Base-by-base conservation (phyloP, 2,329 filamentous ascomycete genomes). In the Aspergillus sp. region DNA sequence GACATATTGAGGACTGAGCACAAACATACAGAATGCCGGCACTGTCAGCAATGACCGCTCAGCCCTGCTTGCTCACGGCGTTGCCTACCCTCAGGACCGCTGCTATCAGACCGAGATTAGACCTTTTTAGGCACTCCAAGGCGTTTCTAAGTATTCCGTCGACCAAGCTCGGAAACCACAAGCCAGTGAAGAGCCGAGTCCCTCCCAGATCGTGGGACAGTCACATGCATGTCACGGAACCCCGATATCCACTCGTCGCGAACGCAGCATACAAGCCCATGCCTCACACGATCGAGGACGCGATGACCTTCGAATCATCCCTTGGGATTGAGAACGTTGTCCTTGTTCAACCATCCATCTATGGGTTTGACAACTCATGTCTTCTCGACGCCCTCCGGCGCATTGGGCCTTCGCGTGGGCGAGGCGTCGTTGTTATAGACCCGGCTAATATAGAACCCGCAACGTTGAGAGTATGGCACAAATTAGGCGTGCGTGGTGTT, bases 141-240 rank as follows among this genome's bases (percentile, higher is more conserved):
- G 24, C 27, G 22, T 51, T 42, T 30, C 15, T 44, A 11, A 39
- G 33, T 17, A 24, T 33, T 39, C 17, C 51, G 33, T 17, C 46
- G 11, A 19, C 22, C 22, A 52, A 22, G n/a, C 17, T 15, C 13
- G 19, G 22, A 51, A 37, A 30, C 19, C 20, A 42, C 13, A 15
- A 46, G 13, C 42, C 20, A 20, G 24, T 70, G 24, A 68, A 61
- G 27, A 54, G 64, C 30, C 65, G 65, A 48, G 52, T 75, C 22
- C 74, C 74, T n/a, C 46, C 59, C 3, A 55, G 62, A 17, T 68
- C 84, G 56, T 87, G 84, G 84, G 84, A 86, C 66, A 82, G 80
- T 51, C 85, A 87, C 68, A 87, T 87, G 82, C 86, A 88, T 67
- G 79, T 87, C 34, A 76, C 86, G 49, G 82, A 86, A 52, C 83